phyloP scores from a whole-genome alignment of 139 green algal genomes.

The Tetradesmus obliquus region DNA sequence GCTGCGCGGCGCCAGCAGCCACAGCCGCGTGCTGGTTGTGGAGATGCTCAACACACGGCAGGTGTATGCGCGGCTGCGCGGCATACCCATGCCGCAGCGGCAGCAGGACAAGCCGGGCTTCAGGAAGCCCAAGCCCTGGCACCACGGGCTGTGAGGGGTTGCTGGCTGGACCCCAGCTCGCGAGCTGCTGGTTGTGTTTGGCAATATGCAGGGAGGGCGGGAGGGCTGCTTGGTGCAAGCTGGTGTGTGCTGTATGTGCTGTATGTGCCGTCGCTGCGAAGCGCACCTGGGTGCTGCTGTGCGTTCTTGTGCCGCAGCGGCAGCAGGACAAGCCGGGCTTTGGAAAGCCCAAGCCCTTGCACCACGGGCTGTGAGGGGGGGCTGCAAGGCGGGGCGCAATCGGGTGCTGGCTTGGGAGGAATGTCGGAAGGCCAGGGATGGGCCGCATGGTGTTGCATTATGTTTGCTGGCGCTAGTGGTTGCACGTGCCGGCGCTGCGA shows the following conservation, averaged over 20 bases:
- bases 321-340: background rate
- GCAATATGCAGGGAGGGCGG: background rate
- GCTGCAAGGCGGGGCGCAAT: background rate
- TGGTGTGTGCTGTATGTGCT: background rate
- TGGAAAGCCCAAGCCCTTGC: conserved; percentile 20
- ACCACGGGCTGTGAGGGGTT: conserved; percentile 19
- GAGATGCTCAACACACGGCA: conserved; percentile 41
- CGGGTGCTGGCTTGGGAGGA: background rate
- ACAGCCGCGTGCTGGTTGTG: conserved; percentile 29
- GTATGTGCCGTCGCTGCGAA: background rate
- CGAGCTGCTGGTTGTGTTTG: background rate
- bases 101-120: conserved; percentile 12
- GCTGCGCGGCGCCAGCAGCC: conserved; percentile 9
- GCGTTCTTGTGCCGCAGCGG: background rate
- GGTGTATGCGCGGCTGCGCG: conserved; percentile 28
- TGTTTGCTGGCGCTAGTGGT: background rate
- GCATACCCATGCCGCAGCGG: background rate
- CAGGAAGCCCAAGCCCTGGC: conserved; percentile 36
- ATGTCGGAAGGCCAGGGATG: background rate
- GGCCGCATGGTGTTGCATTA: background rate
- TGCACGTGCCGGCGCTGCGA: background rate
- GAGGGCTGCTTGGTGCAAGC: background rate
- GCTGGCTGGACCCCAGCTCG: background rate
- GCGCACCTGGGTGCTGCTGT: background rate
- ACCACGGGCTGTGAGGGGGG: conserved; percentile 4